Evolutionary conservation across 2,329 filamentous ascomycete species (phyloP), one percentile per base, ranked within the genome.

Genomic region (Diaporthe destruens): DNA sequence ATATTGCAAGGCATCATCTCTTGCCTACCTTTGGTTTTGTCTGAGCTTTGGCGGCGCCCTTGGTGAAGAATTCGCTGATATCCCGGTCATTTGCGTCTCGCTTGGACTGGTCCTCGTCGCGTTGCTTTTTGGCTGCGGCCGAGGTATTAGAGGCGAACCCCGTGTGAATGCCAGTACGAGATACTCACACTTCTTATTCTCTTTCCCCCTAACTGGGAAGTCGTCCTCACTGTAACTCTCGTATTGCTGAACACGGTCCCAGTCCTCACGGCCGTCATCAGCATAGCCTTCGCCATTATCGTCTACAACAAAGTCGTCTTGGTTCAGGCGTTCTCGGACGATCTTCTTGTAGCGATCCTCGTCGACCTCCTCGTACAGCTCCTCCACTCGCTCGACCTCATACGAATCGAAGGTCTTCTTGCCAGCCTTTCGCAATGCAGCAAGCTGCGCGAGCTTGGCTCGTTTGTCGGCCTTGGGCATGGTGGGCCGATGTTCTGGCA

Each of bases 231-330:
- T 95, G 74, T 96, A 94, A 47, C 91, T 93, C 75, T 92, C 88
- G 81, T 92, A 85, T 73, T 87, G 87, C 76, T 87, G 85, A 76
- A 92, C 88, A 77, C 93, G 90, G 82, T 96, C 91, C 95, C 96
- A 96, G 78, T 98, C 96, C 83, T 98, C 95, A 71, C 96, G 92
- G 74, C 96, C 96, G 80, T 98, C 96, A 81, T 98, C 96, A 76
- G 94, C 96, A 79, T 99, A 99, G 49, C 96, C 96, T 80, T 96
- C 94, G 79, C 96, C 96, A 85, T 98, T 97, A 84, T 99, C 96
- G 85, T 98, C 96, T 74, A 99, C 95, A 68, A 99, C 96, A 79
- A 99, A 99, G 84, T 99, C 96, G 78, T 99, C 96, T 79, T 97
- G 88, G 80, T 98, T 94, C 67, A 99, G 87, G 59, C 96, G 92